These are phyloP conservation scores for Alnus rubra DNA, from an alignment of 306 rosid species.

Conservation along the genomic window DNA sequence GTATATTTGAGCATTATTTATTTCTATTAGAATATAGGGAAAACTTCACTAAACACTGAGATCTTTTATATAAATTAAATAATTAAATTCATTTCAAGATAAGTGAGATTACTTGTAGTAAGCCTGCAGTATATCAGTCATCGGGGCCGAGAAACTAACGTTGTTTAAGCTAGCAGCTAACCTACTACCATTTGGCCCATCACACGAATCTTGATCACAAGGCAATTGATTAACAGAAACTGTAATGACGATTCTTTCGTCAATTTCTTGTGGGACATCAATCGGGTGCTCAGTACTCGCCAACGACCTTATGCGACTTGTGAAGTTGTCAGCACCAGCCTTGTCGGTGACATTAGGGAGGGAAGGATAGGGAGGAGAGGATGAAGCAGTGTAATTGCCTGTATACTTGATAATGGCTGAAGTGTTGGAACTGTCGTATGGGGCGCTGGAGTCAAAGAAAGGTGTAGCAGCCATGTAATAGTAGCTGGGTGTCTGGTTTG, in stretches of 20 bases:
- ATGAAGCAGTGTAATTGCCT: conserved; percentile 21
- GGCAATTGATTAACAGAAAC: conserved; percentile 25
- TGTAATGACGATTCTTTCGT: conserved; percentile 18
- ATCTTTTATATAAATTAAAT: too few species aligned
- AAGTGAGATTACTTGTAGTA: conserved; percentile 23
- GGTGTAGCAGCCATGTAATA: conserved; percentile 23
- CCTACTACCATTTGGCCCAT: conserved; percentile 19
- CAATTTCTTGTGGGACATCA: conserved; percentile 24
- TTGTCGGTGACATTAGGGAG: conserved; percentile 18
- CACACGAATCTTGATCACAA: conserved; percentile 25
- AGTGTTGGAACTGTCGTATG: conserved; percentile 6
- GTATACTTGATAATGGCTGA: conserved; percentile 31
- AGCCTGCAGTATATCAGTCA: conserved; percentile 30
- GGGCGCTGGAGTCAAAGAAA: not conserved
- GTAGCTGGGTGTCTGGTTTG: conserved; percentile 7
- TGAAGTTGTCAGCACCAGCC: conserved; percentile 21
- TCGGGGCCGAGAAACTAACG: conserved; percentile 34
- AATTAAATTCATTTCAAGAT: not conserved
- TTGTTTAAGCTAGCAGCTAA: conserved; percentile 38
- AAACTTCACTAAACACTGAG: too few species aligned
- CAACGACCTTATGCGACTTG: conserved; percentile 19
- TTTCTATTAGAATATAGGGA: too few species aligned
- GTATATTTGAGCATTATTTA: too few species aligned
- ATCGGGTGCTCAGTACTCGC: conserved; percentile 31
- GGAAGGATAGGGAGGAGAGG: conserved; percentile 20